Conservation (phyloP, 2,329 filamentous ascomycete species). For the Pseudocercospora fuligena region DNA sequence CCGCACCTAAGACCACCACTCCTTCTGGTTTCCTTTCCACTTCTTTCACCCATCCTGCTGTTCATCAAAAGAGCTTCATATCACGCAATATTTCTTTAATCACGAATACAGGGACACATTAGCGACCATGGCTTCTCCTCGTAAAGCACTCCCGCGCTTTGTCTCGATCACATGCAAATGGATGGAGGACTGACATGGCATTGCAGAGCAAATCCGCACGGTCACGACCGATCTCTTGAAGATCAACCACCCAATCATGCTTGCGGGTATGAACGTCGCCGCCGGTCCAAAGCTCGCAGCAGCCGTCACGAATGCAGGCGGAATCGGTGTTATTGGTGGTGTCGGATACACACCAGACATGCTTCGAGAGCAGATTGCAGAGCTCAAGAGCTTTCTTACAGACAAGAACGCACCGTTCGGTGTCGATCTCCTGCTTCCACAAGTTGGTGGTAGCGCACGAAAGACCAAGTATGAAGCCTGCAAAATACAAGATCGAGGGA, state of each 20-base stretch:
- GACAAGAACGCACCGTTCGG: conserved; percentile 96
- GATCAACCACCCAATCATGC: conserved; percentile 94
- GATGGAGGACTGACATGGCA: conserved; percentile 40
- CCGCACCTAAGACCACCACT: not conserved
- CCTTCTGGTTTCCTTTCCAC: conserved; percentile 11
- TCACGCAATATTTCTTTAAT: not conserved
- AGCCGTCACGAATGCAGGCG: conserved; percentile 94
- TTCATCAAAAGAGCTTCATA: not conserved
- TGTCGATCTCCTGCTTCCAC: conserved; percentile 89
- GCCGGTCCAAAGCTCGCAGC: conserved; percentile 95
- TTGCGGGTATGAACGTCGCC: conserved; percentile 99
- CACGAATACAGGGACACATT: conserved; percentile 5
- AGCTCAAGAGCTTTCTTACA: conserved; percentile 84
- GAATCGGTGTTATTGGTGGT: conserved; percentile 94
- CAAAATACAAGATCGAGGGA: not conserved
- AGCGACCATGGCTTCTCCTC: conserved; percentile 72
- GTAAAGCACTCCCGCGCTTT: conserved; percentile 59
- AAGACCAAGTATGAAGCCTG: conserved; percentile 76
- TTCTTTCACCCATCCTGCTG: conserved; percentile 7
- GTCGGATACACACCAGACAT: conserved; percentile 96
- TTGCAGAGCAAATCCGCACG: conserved; percentile 82
- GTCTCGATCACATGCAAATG: conserved; percentile 29
- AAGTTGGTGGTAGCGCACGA: conserved; percentile 90
- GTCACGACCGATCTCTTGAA: conserved; percentile 93
- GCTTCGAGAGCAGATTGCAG: conserved; percentile 91